Evolutionary conservation across 2,329 filamentous ascomycete genomes (phyloP).

Genomic region (Nigrospora sphaerica): DNA sequence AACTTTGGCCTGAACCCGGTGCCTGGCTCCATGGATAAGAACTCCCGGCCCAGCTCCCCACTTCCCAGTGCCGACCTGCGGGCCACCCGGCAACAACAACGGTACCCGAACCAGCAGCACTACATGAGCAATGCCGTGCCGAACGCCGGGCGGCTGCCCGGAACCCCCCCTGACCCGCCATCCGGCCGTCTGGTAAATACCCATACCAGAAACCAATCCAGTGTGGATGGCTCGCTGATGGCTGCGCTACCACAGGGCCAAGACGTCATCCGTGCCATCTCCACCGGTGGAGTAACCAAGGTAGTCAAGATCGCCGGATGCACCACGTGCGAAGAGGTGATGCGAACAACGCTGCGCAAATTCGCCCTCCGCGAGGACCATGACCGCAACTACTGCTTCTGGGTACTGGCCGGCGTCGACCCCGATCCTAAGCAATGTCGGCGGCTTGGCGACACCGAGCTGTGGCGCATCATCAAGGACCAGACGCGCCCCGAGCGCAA

Average conservation of each 20-base stretch:
- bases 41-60: constrained; percentile 64
- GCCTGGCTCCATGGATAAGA: constrained; percentile 31
- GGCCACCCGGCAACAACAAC: constrained; percentile 34
- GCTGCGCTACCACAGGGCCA: constrained; percentile 79
- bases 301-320: constrained; percentile 91
- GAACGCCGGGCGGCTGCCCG: constrained; percentile 47
- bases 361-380: constrained; percentile 84
- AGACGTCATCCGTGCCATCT: constrained; percentile 88
- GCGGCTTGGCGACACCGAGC: constrained; percentile 75
- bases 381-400: constrained; percentile 94
- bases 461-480: constrained; percentile 88
- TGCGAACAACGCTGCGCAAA: constrained; percentile 82
- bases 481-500: constrained; percentile 79
- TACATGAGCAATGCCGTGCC: constrained; percentile 40
- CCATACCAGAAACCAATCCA: constrained; percentile 75
- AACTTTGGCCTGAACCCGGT: constrained; percentile 30
- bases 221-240: constrained; percentile 80
- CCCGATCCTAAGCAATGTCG: constrained; percentile 76
- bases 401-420: constrained; percentile 79
- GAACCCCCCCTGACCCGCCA: constrained; percentile 58
- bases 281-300: constrained; percentile 83
- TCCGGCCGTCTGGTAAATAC: constrained; percentile 54
- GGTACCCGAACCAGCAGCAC: constrained; percentile 47
- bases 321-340: constrained; percentile 86
- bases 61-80: constrained; percentile 50